Base-by-base conservation (phyloP, 2,329 filamentous ascomycete genomes). In the Ceratocystis huliohia region DNA sequence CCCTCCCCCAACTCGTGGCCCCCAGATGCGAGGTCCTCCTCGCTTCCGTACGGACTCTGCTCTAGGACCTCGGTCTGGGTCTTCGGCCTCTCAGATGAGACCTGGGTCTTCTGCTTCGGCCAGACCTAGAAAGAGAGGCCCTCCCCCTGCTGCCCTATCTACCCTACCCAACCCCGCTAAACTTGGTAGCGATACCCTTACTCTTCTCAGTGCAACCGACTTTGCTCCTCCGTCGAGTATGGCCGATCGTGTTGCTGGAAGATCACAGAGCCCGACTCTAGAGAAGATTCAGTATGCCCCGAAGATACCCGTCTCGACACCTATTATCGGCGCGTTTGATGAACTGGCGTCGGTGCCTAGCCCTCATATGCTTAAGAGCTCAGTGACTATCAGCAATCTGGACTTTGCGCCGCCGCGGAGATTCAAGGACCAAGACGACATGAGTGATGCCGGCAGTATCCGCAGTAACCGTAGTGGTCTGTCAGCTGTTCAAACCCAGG, bases 341-440 rank as follows among this genome's bases (percentile, higher is more conserved):
- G 93, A 97, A 68, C 85, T 97, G 69, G 77, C 87, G 13, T 82
- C 83, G 7, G 85, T 99, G 69, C 94, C 94, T 46, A 96, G 91
- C 81, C 91, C 94, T 84, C 87, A 92, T 73, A 71, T 84, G 72
- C 80, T 94, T 63, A 85, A 88, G 73, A 92, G 91, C 73, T 92
- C 88, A 1, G 79, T 83, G 69, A 89, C 88, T 0, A 93, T 92
- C 73, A 93, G 88, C 2, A 84, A 77, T 0, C 82, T 94, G 33
- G 89, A 94, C 77, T 94, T 94, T 74, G 88, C 88, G 2, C 87
- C 89, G 33, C 88, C 88, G 41, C 85, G 85, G 71, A 87, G 86
- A 74, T 88, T 93, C 76, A 84, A 82, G 75, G 83, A 88, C 33
- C 73, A 74, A 2, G 68, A 66, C 5, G 83, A 86, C 68, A 81